These are phyloP conservation scores for Coemansia sp. DNA, from an alignment of 192 early-diverging fungal species.

Conservation along the genomic window DNA sequence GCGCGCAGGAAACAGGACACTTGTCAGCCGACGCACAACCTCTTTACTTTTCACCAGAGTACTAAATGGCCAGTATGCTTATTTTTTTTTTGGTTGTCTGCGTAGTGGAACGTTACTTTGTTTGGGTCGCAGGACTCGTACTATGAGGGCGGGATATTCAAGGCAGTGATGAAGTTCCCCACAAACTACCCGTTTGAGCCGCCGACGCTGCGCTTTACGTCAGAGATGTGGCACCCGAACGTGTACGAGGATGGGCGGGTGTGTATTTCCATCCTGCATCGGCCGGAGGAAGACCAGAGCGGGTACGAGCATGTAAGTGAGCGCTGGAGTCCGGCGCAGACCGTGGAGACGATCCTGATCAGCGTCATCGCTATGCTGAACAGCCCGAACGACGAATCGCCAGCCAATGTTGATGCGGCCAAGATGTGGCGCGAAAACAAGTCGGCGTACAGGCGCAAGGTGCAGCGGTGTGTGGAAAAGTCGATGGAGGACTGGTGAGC, in stretches of 20 bases:
- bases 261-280: constrained; percentile 93
- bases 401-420: constrained; percentile 95
- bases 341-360: constrained; percentile 88
- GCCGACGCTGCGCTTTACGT: constrained; percentile 80
- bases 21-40: too few species aligned
- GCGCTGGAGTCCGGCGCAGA: constrained; percentile 95
- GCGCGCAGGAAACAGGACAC: too few species aligned
- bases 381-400: constrained; percentile 90
- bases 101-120: constrained; percentile 85
- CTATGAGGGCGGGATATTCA: constrained; percentile 96
- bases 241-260: constrained; percentile 87
- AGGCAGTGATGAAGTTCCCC: constrained; percentile 71
- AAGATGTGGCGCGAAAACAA: constrained; percentile 75
- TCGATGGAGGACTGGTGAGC: constrained; percentile 24
- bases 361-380: constrained; percentile 91
- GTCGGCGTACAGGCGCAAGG: constrained; percentile 69
- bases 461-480: constrained; percentile 57
- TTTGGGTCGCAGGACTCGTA: constrained; percentile 83
- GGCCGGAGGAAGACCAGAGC: constrained; percentile 81
- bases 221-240: constrained; percentile 94
- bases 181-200: constrained; percentile 81
- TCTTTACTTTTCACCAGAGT: not conserved
- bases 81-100: not conserved
- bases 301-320: constrained; percentile 89
- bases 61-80: constrained; percentile 1